Evolutionary conservation across 169 alveolate species (phyloP).

Genomic region (Eimeria necatrix): DNA sequence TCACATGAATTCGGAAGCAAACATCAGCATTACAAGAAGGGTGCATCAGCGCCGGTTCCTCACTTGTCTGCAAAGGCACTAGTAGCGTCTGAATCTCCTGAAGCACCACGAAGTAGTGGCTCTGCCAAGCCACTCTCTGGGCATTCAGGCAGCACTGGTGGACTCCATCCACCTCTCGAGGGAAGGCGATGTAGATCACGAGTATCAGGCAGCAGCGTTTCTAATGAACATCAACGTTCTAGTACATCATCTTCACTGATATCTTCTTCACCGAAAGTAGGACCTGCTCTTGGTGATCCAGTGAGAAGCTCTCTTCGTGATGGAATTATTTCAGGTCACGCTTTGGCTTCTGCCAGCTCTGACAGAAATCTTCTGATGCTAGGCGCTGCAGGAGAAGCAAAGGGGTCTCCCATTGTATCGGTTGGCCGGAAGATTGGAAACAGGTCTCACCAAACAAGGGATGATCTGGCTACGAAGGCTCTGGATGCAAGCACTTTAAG

Average conservation of each 20-base stretch:
- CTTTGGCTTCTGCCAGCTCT: conserved; percentile 20
- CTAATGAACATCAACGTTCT: background rate
- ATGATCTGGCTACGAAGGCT: background rate
- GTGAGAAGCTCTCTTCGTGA: background rate
- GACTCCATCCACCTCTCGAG: conserved; percentile 4
- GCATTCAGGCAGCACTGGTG: conserved; percentile 1
- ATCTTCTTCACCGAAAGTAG: background rate
- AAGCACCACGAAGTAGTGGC: conserved; percentile 31
- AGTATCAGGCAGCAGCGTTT: conserved; percentile 27
- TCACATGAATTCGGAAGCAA: background rate
- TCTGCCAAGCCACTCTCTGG: background rate
- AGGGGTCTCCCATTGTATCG: background rate
- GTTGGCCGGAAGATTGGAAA: conserved; percentile 4
- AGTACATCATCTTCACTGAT: background rate
- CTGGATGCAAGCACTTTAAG: conserved; percentile 46
- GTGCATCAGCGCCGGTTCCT: background rate
- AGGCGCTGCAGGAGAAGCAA: background rate
- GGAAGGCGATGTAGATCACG: conserved; percentile 57
- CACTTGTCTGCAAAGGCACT: background rate
- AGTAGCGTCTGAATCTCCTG: background rate
- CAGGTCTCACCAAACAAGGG: background rate
- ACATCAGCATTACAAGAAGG: background rate
- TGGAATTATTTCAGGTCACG: background rate
- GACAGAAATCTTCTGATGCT: conserved; percentile 13
- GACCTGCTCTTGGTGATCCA: background rate